Conservation (phyloP, 1,284 basidiomycete species). For the Austroboletus niveus region DNA sequence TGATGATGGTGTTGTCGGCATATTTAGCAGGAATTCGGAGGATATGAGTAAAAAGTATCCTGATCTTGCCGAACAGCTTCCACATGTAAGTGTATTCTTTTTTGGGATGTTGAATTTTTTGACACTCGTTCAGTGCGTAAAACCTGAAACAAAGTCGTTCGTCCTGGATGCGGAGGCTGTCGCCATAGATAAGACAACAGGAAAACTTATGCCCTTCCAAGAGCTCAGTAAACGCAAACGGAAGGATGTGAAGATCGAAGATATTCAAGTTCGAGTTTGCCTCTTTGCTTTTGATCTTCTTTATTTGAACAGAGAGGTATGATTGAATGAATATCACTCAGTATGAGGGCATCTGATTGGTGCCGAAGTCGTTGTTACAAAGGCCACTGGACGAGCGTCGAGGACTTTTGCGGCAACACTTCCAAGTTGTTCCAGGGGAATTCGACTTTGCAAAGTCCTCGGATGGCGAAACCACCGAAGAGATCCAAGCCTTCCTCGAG, state of each 20-base stretch:
- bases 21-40: conserved; percentile 98
- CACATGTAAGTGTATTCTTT: conserved; percentile 54
- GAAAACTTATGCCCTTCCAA: conserved; percentile 93
- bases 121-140: conserved; percentile 66
- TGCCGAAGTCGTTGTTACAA: conserved; percentile 60
- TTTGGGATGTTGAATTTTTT: neutral
- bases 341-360: conserved; percentile 1
- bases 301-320: conserved; percentile 90
- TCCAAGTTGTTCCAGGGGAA: conserved; percentile 82
- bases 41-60: conserved; percentile 99
- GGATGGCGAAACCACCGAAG: conserved; percentile 87
- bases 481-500: conserved; percentile 94
- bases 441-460: conserved; percentile 92
- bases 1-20: conserved; percentile 75
- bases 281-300: conserved; percentile 95
- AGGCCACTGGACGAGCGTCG: conserved; percentile 74
- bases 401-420: conserved; percentile 75
- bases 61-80: conserved; percentile 92
- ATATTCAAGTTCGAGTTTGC: conserved; percentile 94
- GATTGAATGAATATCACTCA: conserved; percentile 16
- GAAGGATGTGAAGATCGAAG: conserved; percentile 95
- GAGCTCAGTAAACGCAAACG: conserved; percentile 93
- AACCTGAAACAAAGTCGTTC: conserved; percentile 79
- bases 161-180: conserved; percentile 97
- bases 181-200: conserved; percentile 85